Evolutionary conservation across 495 filamentous ascomycete species (phyloP).

Genomic region (Aeminium ludgeri): DNA sequence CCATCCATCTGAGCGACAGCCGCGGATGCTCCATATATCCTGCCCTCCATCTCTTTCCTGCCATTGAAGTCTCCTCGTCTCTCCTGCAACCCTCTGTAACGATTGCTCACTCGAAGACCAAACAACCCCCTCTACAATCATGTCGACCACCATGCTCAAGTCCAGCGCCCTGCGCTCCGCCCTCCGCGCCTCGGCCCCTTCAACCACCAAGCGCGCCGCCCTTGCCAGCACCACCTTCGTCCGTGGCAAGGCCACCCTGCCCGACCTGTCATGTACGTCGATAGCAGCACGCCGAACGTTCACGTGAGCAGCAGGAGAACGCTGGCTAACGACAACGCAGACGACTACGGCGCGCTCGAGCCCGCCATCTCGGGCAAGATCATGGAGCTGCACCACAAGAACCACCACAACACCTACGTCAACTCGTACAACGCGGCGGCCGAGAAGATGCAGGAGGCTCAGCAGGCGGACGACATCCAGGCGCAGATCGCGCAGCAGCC

Average conservation of each 20-base stretch:
- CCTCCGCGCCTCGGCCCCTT: conserved; percentile 32
- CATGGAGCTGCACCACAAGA: conserved; percentile 83
- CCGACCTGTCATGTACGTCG: conserved; percentile 75
- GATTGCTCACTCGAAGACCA: neutral
- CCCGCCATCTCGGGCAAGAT: conserved; percentile 90
- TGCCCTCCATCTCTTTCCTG: no score
- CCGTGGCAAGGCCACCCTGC: conserved; percentile 79
- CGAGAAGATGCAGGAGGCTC: conserved; percentile 44
- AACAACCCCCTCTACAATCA: conserved; percentile 24
- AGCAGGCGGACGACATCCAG: conserved; percentile 39
- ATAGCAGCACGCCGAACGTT: no score
- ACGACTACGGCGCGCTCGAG: conserved; percentile 57
- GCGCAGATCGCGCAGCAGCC: conserved; percentile 69
- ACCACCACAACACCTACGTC: conserved; percentile 68
- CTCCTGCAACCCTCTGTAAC: no score
- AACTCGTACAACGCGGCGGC: conserved; percentile 49
- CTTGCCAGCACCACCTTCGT: conserved; percentile 55
- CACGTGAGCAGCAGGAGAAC: no score
- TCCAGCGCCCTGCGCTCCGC: conserved; percentile 35
- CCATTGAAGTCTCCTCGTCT: no score
- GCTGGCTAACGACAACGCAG: conserved; percentile 16
- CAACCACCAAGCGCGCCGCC: conserved; percentile 37
- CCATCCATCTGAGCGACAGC: no score
- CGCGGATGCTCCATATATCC: no score
- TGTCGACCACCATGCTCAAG: conserved; percentile 41